Base-by-base conservation (phyloP, 73 alveolate species). In the Paramecium bursaria region DNA sequence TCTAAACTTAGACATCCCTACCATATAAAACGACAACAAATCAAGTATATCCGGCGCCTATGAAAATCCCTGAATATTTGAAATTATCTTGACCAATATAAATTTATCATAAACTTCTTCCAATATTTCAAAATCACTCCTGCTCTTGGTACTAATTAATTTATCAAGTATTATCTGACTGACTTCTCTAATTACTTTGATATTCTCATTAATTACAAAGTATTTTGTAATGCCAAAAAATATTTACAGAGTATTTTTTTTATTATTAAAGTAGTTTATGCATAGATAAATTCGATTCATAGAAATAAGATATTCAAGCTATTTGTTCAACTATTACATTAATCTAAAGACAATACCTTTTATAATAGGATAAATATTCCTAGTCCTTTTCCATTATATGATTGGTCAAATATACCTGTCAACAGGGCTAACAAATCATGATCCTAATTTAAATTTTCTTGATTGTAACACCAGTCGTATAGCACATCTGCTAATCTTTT, bases 231-330 rank as follows among this genome's bases (percentile, higher is more conserved):
- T 39, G 0, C 82, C 82, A 39, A 39, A 14, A 35, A 67, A 67
- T 67, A 67, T 67, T 42, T 67, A 39, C n/a, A 67, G 17, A 30
- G 82, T 42, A 35, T 39, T 47, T 67, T 35, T 2, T 9, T 53
- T 15, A 21, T 67, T 67, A 15, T 67, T 67, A 67, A 67, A 67
- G 9, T 33, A 67, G 50, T 67, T 33, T 21, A 30, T 23, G 9
- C 33, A 67, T 47, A 67, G 19, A 42, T 67, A 67, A 19, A 39
- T 67, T 42, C 44, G 19, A 19, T 67, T 39, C 55, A 17, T 3
- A 67, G 17, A 6, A 67, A 35, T 6, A 67, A 67, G 4, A 39
- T 57, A 35, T 47, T 33, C 11, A 67, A 67, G 33, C 7, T 7
- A 27, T 23, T 30, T 57, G 13, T 0, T 10, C 31, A n/a, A 23